A percentile compares a stretch with the other conserved stretches of the same genome.
Conservation (phyloP, 257 asterid genomes). For the Solanum rostratum region DNA sequence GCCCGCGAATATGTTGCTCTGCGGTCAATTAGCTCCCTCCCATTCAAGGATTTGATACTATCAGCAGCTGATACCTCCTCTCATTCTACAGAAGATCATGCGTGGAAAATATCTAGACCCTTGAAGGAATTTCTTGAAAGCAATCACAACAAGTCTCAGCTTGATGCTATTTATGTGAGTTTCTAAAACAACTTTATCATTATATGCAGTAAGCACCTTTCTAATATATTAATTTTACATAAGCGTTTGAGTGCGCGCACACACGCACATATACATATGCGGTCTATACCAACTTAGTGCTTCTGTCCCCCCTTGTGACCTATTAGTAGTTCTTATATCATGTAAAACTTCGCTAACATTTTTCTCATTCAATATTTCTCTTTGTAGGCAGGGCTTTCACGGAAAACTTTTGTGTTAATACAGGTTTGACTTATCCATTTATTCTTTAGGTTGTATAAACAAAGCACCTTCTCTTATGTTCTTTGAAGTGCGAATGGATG, state of each 20-base stretch:
- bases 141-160: constrained; percentile 75
- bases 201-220: not conserved
- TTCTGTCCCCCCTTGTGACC: not conserved
- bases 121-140: constrained; percentile 52
- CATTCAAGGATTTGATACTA: constrained; percentile 79
- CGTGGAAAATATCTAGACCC: constrained; percentile 80
- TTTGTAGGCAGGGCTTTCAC: constrained; percentile 93
- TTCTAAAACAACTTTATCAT: constrained; percentile 8
- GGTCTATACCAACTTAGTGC: not conserved
- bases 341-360: not conserved
- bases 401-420: constrained; percentile 67
- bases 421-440: constrained; percentile 55
- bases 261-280: not conserved
- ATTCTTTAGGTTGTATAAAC: not conserved
- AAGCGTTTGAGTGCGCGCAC: not conserved
- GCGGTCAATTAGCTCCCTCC: constrained; percentile 69
- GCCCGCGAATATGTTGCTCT: constrained; percentile 86
- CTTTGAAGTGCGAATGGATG: not conserved
- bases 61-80: constrained; percentile 48
- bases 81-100: constrained; percentile 44
- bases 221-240: not conserved
- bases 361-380: constrained; percentile 6
- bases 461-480: not conserved
- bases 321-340: not conserved
- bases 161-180: constrained; percentile 85